phyloP scores from a whole-genome alignment of 805 yeast species.

The Metschnikowia drakensbergensis region DNA sequence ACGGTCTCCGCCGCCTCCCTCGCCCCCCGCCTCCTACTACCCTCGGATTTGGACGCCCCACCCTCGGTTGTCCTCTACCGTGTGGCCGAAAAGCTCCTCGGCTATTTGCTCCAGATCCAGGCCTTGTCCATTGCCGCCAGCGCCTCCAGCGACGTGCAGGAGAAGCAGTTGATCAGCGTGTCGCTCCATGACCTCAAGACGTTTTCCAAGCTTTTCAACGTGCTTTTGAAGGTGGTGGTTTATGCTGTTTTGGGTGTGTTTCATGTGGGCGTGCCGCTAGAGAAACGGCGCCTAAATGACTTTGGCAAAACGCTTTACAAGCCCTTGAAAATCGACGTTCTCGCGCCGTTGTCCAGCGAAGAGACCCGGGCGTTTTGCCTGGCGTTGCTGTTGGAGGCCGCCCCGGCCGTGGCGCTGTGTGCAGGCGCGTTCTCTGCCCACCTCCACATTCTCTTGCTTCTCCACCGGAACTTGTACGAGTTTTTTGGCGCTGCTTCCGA shows the following conservation, averaged over 20 bases:
- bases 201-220: constrained; percentile 59
- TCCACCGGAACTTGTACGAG: constrained; percentile 26
- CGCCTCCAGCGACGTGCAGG: constrained; percentile 18
- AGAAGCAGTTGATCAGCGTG: constrained; percentile 47
- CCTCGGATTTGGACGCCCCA: not conserved
- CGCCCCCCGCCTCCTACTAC: not conserved
- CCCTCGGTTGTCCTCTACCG: not conserved
- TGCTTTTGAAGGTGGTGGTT: constrained; percentile 67
- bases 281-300: constrained; percentile 52
- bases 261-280: constrained; percentile 62
- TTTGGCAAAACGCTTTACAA: constrained; percentile 33
- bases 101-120: constrained; percentile 39
- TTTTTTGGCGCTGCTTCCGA: constrained; percentile 44
- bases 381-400: too few relatives aligned
- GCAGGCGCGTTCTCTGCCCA: constrained; percentile 5
- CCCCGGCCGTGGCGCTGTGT: not conserved
- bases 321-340: constrained; percentile 22
- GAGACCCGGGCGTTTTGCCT: not conserved
- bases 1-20: constrained; percentile 17
- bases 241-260: constrained; percentile 54
- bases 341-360: constrained; percentile 4
- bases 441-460: constrained; percentile 25
- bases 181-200: constrained; percentile 83
- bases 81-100: constrained; percentile 36
- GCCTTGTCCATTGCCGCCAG: constrained; percentile 23